phyloP scores from a whole-genome alignment of 345 rosid species.

The Abelmoschus esculentus region DNA sequence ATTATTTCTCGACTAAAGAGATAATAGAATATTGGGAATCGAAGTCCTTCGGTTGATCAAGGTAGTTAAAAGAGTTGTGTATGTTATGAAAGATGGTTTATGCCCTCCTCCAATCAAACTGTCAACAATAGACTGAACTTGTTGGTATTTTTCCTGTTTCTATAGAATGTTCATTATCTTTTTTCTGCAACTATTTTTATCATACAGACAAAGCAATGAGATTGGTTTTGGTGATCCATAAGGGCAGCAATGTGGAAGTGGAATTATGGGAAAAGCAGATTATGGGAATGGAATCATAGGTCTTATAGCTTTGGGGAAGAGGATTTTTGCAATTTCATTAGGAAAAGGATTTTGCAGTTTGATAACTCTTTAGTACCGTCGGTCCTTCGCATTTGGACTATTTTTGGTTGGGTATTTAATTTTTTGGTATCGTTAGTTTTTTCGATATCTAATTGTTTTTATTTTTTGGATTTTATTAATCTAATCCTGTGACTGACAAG shows the following conservation, averaged over 20 bases:
- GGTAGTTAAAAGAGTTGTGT: slow-evolving; percentile 51
- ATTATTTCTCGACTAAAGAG: slow-evolving; percentile 41
- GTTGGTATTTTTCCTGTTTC: slow-evolving; percentile 45
- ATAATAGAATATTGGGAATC: slow-evolving; percentile 35
- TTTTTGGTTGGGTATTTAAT: too few species aligned
- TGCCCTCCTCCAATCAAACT: slow-evolving; percentile 44
- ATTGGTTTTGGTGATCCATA: neutral
- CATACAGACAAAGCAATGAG: slow-evolving; percentile 25
- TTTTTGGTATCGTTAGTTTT: too few species aligned
- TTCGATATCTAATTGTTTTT: too few species aligned
- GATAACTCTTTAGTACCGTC: too few species aligned
- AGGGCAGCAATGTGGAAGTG: neutral
- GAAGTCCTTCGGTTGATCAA: slow-evolving; percentile 45
- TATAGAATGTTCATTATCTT: slow-evolving; percentile 44
- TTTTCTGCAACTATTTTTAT: slow-evolving; percentile 39
- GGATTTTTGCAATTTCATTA: too few species aligned
- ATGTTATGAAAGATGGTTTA: slow-evolving; percentile 42
- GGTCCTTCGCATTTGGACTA: too few species aligned
- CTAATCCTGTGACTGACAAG: too few species aligned
- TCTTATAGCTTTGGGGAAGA: too few species aligned
- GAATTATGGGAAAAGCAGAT: too few species aligned
- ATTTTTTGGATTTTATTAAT: too few species aligned
- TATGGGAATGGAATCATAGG: too few species aligned
- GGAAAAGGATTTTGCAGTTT: too few species aligned
- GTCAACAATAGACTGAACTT: slow-evolving; percentile 34